phyloP scores from a whole-genome alignment of 1,284 basidiomycete genomes.

The Ustilago lituana region DNA sequence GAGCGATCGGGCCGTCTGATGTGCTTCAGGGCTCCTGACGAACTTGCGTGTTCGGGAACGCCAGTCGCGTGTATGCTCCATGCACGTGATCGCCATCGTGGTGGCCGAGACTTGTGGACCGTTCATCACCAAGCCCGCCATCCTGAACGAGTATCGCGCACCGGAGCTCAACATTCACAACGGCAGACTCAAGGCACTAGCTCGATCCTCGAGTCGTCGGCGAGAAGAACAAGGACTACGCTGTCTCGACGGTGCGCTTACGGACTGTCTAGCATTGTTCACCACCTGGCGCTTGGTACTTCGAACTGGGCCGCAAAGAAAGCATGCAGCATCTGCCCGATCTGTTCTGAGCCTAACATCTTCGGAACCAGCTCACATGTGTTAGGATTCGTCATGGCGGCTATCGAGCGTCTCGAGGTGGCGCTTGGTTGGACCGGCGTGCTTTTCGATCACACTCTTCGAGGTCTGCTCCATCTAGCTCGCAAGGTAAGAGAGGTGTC shows the following conservation, averaged over 20 bases:
- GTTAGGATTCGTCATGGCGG: slow-evolving; percentile 79
- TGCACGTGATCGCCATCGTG: slow-evolving; percentile 85
- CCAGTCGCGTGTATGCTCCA: slow-evolving; percentile 97
- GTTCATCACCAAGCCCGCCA: slow-evolving; percentile 98
- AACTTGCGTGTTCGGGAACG: slow-evolving; percentile 98
- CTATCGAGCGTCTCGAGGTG: slow-evolving; percentile 94
- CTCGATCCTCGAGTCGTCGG: slow-evolving; percentile 99
- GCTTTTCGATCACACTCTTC: slow-evolving; percentile 78
- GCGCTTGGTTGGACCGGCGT: slow-evolving; percentile 94
- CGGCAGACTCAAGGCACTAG: slow-evolving; percentile 99
- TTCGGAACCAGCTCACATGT: slow-evolving; percentile 99
- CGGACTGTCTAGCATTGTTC: slow-evolving; percentile 99
- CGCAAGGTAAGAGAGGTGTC: slow-evolving; percentile 90
- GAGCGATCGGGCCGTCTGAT: slow-evolving; percentile 98
- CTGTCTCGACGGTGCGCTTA: slow-evolving; percentile 96
- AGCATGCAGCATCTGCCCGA: slow-evolving; percentile 98
- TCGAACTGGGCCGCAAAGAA: slow-evolving; percentile 96
- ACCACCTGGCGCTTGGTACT: slow-evolving; percentile 95
- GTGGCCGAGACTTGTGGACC: slow-evolving; percentile 96
- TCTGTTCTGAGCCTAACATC: slow-evolving; percentile 97
- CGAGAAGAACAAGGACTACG: slow-evolving; percentile 98
- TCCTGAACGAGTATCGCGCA: slow-evolving; percentile 97
- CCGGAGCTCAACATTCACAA: slow-evolving; percentile 95
- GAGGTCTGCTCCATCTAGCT: slow-evolving; percentile 74
- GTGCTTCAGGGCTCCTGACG: slow-evolving; percentile 91